Base-by-base conservation (phyloP, 768 basidiomycete genomes). In the Pisolithus tinctorius region DNA sequence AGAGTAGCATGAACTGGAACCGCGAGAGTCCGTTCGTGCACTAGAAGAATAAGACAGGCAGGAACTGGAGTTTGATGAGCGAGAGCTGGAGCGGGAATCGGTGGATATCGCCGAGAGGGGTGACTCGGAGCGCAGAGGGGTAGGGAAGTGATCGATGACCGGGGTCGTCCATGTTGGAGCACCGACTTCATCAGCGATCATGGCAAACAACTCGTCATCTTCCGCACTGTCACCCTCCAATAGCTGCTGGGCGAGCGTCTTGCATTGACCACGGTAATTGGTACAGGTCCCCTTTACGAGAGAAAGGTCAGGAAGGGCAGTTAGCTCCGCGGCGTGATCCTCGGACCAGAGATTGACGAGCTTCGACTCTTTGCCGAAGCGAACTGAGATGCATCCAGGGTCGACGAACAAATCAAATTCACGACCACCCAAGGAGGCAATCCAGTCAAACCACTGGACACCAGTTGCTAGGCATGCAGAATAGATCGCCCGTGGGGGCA, bases 361-460 rank as follows among this genome's bases (percentile, higher is more conserved):
- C 60, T 76, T 74, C 50, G 71, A 65, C 27, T 64, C 61, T 52
- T 64, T 72, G 47, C 74, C 75, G 62, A 77, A 74, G 54, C 84
- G 85, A 56, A 87, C 70, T 52, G 83, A 83, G 56, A 91, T 79
- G 63, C 79, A 82, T 54, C 86, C 88, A 55, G 88, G 88, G 65
- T 90, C 85, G 59, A 88, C 78, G 67, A 86, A 84, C 54, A 91
- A 77, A 66, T 90, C 88, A 62, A 90, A 83, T 69, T 86, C 84
- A 51, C 71, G 69, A 57, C 79, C 76, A 10, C 88, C 86, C 43
- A 90, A 78, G 52, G 77, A 71, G 43, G 74, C 58, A 49, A 88
- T 86, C 88, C 88, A 91, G 63, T 86, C 81, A 52, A 82, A 82
- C 88, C 88, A 91, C 60, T 86, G 83, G 30, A 90, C 75, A 52